phyloP scores from a whole-genome alignment of 2,329 filamentous ascomycete genomes.

The Hortaea werneckii region DNA sequence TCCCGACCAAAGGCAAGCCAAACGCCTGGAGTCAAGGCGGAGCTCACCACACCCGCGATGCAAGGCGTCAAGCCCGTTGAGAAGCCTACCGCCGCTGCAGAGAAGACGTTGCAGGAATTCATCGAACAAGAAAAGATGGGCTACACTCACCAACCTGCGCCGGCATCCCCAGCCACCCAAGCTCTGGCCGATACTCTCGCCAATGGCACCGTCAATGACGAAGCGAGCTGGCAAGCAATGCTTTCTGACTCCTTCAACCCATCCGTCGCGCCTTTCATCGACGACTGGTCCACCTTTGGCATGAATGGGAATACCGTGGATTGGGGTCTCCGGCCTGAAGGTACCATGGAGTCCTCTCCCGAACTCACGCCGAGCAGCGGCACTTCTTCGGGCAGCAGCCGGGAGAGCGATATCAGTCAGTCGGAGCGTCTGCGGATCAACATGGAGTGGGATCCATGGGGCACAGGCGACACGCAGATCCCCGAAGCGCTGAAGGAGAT shows the following conservation, averaged over 20 bases:
- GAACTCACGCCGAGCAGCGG: slow-evolving; percentile 20
- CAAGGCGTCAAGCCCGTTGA: slow-evolving; percentile 5
- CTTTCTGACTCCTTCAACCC: neutral
- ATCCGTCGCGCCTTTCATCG: neutral
- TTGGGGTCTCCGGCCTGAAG: slow-evolving; percentile 12
- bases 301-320: slow-evolving; percentile 7
- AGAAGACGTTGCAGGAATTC: slow-evolving; percentile 21
- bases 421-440: slow-evolving; percentile 32
- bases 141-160: slow-evolving; percentile 2
- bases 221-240: neutral
- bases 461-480: slow-evolving; percentile 23
- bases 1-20: slow-evolving; percentile 2
- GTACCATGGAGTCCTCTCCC: slow-evolving; percentile 10
- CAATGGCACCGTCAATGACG: neutral
- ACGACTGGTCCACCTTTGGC: slow-evolving; percentile 5
- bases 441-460: slow-evolving; percentile 22
- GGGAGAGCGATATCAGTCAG: slow-evolving; percentile 33
- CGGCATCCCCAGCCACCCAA: neutral
- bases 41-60: slow-evolving; percentile 24
- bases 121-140: slow-evolving; percentile 20
- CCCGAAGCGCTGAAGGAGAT: slow-evolving; percentile 8
- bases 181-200: neutral
- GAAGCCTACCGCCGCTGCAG: slow-evolving; percentile 9
- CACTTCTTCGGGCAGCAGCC: slow-evolving; percentile 19
- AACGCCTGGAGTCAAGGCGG: slow-evolving; percentile 22